These are phyloP conservation scores for Pichia thaimueangensis DNA, from an alignment of 805 yeast species.

Conservation along the genomic window DNA sequence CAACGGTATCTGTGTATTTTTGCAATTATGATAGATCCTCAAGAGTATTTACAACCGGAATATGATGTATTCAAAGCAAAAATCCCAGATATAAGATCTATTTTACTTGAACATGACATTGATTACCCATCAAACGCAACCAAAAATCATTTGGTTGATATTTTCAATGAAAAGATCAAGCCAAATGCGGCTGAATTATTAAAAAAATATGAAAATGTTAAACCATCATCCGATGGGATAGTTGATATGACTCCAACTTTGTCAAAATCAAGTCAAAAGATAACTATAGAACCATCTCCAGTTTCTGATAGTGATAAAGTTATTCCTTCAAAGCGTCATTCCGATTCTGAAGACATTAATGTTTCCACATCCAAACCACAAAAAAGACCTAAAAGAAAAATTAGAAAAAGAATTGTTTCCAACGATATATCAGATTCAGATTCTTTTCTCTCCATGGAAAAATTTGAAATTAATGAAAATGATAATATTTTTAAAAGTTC, in stretches of 20 bases:
- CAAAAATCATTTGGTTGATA: constrained; percentile 55
- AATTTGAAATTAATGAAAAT: constrained; percentile 19
- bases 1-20: too few relatives aligned
- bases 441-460: constrained; percentile 19
- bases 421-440: neutral
- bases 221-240: neutral
- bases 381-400: constrained; percentile 1
- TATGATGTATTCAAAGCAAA: constrained; percentile 63
- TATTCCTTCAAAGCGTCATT: constrained; percentile 12
- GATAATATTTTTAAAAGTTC: constrained; percentile 15
- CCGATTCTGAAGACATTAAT: too few relatives aligned
- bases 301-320: constrained; percentile 4
- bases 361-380: neutral
- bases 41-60: constrained; percentile 33
- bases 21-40: constrained; percentile 31
- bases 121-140: constrained; percentile 55
- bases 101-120: constrained; percentile 60
- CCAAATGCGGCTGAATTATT: constrained; percentile 42
- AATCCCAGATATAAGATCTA: constrained; percentile 62
- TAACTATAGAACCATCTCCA: neutral
- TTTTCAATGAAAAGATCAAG: constrained; percentile 50
- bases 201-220: constrained; percentile 17
- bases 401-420: constrained; percentile 1
- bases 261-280: neutral
- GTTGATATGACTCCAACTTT: constrained; percentile 2